Conservation (phyloP, 495 filamentous ascomycete species). For the Staphylotrichum tortipilum region DNA sequence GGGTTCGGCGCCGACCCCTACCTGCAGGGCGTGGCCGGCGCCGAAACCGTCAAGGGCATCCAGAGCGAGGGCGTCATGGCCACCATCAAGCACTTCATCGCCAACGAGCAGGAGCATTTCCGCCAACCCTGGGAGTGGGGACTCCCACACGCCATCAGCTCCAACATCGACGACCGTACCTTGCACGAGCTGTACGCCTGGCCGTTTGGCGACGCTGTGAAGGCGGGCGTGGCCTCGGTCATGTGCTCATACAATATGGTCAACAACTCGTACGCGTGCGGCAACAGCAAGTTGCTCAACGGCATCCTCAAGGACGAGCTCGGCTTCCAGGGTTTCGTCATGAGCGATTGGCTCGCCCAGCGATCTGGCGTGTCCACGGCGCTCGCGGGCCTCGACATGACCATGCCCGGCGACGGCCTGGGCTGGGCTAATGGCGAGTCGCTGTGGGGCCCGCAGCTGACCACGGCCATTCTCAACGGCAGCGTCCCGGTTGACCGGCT, state of each 20-base stretch:
- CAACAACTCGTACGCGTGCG: conserved; percentile 85
- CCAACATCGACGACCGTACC: conserved; percentile 75
- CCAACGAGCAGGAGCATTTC: conserved; percentile 68
- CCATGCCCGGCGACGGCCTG: conserved; percentile 87
- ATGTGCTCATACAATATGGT: conserved; percentile 90
- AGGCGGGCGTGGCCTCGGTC: conserved; percentile 75
- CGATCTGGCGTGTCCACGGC: conserved; percentile 71
- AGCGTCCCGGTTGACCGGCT: conserved; percentile 74
- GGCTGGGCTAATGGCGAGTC: conserved; percentile 67
- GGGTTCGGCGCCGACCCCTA: conserved; percentile 67
- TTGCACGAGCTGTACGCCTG: conserved; percentile 81
- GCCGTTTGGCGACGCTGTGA: conserved; percentile 82
- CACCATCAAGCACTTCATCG: conserved; percentile 64
- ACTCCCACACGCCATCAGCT: conserved; percentile 62
- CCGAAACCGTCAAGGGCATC: conserved; percentile 60
- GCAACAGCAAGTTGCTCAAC: conserved; percentile 86
- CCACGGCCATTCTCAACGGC: conserved; percentile 68
- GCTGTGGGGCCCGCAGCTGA: conserved; percentile 74
- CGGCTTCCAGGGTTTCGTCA: conserved; percentile 89
- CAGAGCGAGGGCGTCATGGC: conserved; percentile 66
- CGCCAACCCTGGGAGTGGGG: conserved; percentile 78
- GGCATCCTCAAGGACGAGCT: conserved; percentile 91
- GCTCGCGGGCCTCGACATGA: conserved; percentile 84
- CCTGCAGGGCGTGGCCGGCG: conserved; percentile 58
- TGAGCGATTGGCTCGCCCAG: conserved; percentile 90